Evolutionary conservation across 1,284 basidiomycete genomes (phyloP).

Genomic region (Ustilago curta): DNA sequence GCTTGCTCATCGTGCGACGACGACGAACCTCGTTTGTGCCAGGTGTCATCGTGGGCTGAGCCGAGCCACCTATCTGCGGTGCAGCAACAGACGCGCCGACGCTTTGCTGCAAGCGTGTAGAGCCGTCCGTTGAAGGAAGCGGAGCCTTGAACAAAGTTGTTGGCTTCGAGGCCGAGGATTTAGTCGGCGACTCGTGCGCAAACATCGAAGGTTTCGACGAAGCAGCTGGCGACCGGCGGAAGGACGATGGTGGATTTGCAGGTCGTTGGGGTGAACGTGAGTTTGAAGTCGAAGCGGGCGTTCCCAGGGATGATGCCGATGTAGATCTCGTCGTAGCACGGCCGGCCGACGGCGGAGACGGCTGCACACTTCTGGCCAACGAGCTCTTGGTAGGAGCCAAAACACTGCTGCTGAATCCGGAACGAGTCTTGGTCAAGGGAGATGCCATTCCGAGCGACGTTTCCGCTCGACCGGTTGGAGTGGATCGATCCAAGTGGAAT

Average conservation of each 20-base stretch:
- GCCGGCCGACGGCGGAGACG: slow-evolving; percentile 11
- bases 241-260: slow-evolving; percentile 33
- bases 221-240: slow-evolving; percentile 10
- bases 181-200: slow-evolving; percentile 15
- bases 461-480: slow-evolving; percentile 12
- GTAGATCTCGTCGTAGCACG: slow-evolving; percentile 11
- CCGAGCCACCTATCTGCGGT: neutral
- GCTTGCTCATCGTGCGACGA: slow-evolving; percentile 32
- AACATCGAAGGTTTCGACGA: slow-evolving; percentile 8
- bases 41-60: neutral
- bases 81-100: neutral
- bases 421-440: slow-evolving; percentile 3
- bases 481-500: slow-evolving; percentile 15
- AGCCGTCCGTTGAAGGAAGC: neutral
- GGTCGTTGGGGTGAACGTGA: slow-evolving; percentile 32
- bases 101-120: neutral
- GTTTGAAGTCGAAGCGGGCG: slow-evolving; percentile 1
- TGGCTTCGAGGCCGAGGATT: neutral
- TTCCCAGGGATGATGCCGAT: slow-evolving; percentile 14
- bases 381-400: slow-evolving; percentile 39
- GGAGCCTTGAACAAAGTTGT: neutral
- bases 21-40: slow-evolving; percentile 11
- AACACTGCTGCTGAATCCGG: slow-evolving; percentile 28
- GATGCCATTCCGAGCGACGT: slow-evolving; percentile 36
- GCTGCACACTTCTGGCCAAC: slow-evolving; percentile 31